These are phyloP conservation scores for Pythium aquatile DNA, from an alignment of 352 stramenopile genomes.

Conservation along the genomic window DNA sequence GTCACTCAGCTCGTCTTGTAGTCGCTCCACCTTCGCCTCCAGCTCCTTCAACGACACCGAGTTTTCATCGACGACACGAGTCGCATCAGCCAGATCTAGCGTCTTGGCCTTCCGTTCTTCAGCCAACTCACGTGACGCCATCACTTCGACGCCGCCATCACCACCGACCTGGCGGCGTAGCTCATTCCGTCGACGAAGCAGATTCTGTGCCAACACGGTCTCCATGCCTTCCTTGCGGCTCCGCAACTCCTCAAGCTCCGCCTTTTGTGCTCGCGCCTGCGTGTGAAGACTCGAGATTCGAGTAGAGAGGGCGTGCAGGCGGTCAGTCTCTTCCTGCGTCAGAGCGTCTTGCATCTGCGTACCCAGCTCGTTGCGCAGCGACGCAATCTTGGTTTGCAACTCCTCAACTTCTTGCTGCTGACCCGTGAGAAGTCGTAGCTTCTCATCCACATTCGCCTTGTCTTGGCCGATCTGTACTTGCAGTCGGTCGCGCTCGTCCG, in stretches of 20 bases:
- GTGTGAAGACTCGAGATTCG: conserved; percentile 77
- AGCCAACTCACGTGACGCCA: conserved; percentile 59
- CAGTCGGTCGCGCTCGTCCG: conserved; percentile 80
- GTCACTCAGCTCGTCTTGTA: conserved; percentile 52
- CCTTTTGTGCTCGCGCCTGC: conserved; percentile 85
- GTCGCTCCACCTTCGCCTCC: conserved; percentile 50
- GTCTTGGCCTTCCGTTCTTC: conserved; percentile 86
- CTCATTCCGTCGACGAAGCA: conserved; percentile 85
- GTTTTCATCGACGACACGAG: conserved; percentile 66
- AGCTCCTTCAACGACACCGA: conserved; percentile 53
- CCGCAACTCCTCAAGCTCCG: conserved; percentile 86
- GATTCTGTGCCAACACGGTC: conserved; percentile 91
- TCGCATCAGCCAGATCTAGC: conserved; percentile 87
- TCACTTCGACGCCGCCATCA: conserved; percentile 44
- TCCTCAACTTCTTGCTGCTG: conserved; percentile 69
- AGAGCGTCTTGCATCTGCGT: conserved; percentile 80
- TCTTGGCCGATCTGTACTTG: conserved; percentile 72
- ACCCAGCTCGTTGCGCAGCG: conserved; percentile 55
- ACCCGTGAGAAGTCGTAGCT: conserved; percentile 46
- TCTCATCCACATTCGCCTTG: conserved; percentile 49
- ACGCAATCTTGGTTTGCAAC: conserved; percentile 49
- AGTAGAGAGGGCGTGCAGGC: conserved; percentile 57
- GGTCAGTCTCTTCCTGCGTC: conserved; percentile 45
- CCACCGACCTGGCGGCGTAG: conserved; percentile 56
- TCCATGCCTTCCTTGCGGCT: conserved; percentile 87